phyloP scores from a whole-genome alignment of 306 rosid genomes.

The Lagenaria siceraria region DNA sequence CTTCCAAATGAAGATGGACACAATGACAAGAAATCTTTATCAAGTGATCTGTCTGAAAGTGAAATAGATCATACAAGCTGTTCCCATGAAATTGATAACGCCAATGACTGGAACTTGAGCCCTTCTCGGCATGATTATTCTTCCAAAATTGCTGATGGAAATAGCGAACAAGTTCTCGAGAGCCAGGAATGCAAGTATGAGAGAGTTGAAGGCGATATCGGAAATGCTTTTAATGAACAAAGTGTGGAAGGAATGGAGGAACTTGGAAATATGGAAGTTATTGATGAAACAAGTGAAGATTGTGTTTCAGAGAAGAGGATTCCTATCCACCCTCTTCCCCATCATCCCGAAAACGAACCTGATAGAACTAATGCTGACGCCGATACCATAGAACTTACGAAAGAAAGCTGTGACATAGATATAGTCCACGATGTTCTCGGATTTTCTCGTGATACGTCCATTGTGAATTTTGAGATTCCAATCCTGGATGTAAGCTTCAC shows the following conservation, averaged over 20 bases:
- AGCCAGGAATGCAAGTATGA: background rate
- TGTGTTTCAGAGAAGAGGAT: conserved; percentile 8
- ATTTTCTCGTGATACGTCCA: conserved; percentile 31
- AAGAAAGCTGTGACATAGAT: conserved; percentile 22
- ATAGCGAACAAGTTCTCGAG: background rate
- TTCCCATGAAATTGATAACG: conserved; percentile 17
- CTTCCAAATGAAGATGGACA: conserved; percentile 37
- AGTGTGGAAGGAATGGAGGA: conserved; percentile 17
- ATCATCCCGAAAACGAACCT: conserved; percentile 11
- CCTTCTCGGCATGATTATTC: background rate
- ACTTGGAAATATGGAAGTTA: conserved; percentile 14
- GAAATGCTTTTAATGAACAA: conserved; percentile 10
- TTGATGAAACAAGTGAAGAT: conserved; percentile 5
- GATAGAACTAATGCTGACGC: conserved; percentile 5
- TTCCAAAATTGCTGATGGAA: conserved; percentile 18
- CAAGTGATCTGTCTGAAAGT: conserved; percentile 10
- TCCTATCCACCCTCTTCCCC: conserved; percentile 9
- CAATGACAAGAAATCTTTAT: conserved; percentile 10
- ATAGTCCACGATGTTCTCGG: conserved; percentile 48
- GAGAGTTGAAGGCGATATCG: conserved; percentile 1
- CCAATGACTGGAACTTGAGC: conserved; percentile 14
- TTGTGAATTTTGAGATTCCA: conserved; percentile 48
- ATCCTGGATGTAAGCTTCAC: conserved; percentile 64
- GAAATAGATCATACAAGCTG: conserved; percentile 14
- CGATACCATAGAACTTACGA: conserved; percentile 12